Evolutionary conservation across 2,329 filamentous ascomycete genomes (phyloP).

Genomic region (Dichotomopilus funicola): DNA sequence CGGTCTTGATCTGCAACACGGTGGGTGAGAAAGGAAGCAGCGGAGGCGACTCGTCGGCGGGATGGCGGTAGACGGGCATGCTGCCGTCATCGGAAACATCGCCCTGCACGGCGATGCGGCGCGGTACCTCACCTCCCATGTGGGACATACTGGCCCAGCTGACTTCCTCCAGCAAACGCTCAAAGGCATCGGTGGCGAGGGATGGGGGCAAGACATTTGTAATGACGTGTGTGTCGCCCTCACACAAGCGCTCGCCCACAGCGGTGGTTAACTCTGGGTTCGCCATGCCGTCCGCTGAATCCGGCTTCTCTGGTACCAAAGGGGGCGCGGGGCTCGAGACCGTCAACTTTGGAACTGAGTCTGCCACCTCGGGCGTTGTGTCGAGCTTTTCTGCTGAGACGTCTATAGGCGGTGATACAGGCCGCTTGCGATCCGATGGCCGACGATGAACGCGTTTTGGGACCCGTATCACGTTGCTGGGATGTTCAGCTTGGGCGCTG

Average conservation of each 20-base stretch:
- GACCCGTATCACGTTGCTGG: slow-evolving; percentile 11
- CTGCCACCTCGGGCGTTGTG: not conserved
- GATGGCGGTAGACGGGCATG: slow-evolving; percentile 90
- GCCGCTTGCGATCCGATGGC: slow-evolving; percentile 4
- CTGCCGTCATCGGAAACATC: slow-evolving; percentile 59
- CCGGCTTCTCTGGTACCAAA: not conserved
- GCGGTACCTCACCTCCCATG: slow-evolving; percentile 82
- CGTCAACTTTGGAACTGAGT: not conserved
- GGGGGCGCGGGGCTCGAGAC: not conserved
- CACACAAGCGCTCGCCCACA: slow-evolving; percentile 55
- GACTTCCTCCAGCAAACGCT: slow-evolving; percentile 65
- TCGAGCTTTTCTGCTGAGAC: not conserved
- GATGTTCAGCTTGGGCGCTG: slow-evolving; percentile 15
- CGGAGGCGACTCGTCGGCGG: slow-evolving; percentile 78
- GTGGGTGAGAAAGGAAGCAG: slow-evolving; percentile 68
- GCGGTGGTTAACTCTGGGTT: slow-evolving; percentile 9
- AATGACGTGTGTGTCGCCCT: slow-evolving; percentile 73
- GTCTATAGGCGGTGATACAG: not conserved
- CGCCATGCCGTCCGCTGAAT: slow-evolving; percentile 8
- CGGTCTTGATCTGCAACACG: slow-evolving; percentile 60
- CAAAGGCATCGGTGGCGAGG: slow-evolving; percentile 57
- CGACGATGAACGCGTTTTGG: slow-evolving; percentile 1
- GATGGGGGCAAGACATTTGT: slow-evolving; percentile 58
- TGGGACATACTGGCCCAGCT: slow-evolving; percentile 90
- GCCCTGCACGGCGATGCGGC: slow-evolving; percentile 86